A percentile compares a stretch with the other conserved stretches of the same genome.
Evolutionary conservation across 1,139 yeast species (phyloP).

Genomic region (Protomyces inouyei): DNA sequence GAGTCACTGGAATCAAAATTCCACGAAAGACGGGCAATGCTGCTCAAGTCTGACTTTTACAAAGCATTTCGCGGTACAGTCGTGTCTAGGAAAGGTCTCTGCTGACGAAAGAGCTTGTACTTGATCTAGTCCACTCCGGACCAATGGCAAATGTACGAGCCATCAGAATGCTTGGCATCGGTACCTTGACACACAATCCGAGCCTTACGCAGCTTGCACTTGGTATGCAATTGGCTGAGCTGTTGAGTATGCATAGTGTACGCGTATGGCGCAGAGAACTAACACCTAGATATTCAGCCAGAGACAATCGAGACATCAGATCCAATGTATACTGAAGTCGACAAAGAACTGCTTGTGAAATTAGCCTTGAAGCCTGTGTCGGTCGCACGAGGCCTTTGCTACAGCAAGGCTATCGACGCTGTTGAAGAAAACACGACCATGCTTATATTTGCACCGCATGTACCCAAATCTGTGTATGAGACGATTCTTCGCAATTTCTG

Average conservation of each 20-base stretch:
- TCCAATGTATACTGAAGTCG: conserved; percentile 21
- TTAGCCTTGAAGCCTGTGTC: conserved; percentile 1
- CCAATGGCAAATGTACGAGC: background rate
- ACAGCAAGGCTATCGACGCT: background rate
- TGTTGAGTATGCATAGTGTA: background rate
- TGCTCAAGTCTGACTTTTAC: conserved; percentile 7
- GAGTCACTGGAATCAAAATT: background rate
- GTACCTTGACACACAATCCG: conserved; percentile 23
- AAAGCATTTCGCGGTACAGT: conserved; percentile 1
- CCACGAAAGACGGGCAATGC: background rate
- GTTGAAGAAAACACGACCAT: background rate
- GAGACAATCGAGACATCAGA: conserved; percentile 4
- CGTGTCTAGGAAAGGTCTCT: background rate
- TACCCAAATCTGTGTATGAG: conserved; percentile 24
- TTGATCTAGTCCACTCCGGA: background rate
- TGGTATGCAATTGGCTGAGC: conserved; percentile 2
- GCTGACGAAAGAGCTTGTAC: background rate
- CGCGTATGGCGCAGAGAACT: background rate
- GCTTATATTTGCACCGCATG: conserved; percentile 16
- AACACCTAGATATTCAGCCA: background rate
- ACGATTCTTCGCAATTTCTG: conserved; percentile 9
- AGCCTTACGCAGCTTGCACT: conserved; percentile 16
- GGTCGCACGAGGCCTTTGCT: background rate
- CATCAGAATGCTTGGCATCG: conserved; percentile 15
- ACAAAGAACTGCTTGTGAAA: background rate